Base-by-base conservation (phyloP, 2,329 filamentous ascomycete species). In the Aspergillus jensenii region DNA sequence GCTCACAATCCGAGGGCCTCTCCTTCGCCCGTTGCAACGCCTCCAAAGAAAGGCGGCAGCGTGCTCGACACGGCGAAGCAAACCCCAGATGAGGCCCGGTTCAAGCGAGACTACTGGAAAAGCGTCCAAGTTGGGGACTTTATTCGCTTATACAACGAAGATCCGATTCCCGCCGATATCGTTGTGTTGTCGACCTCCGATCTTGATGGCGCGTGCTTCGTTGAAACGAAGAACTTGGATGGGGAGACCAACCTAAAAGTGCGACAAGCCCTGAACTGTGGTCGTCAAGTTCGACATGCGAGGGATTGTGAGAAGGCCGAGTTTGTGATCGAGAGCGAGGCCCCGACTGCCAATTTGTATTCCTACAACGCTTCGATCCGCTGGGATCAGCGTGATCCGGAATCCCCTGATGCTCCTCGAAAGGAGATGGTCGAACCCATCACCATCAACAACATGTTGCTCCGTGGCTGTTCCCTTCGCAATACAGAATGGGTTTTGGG, bases 211-310 rank as follows among this genome's bases (percentile, higher is more conserved):
- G 91, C 91, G 39, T 99, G 95, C 76, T 99, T 97, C 68, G 90
- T 99, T 21, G 95, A 99, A 76, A 99, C 95, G 2, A 99, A 98
- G 81, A 98, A 96, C 71, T 74, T 99, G 79, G 95, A 99, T 69
- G 95, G 95, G 51, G 95, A 99, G 78, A 99, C 95, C 2, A 99
- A 99, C 68, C 79, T 99, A 62, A 99, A 99, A 76, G 92, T 97
- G 61, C 89, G 95, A 59, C 90, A 93, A 69, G 91, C 95, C 21
- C 82, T 99, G 43, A 90, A 93, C 62, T 95, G 91, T 69, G 90
- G 93, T 12, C 87, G 90, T 52, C 81, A 86, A 48, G 83, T 99
- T 59, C 91, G 88, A 71, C 93, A 98, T 74, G 95, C 95, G 14
- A 86, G 89, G 58, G 92, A 99, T 71, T 98, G 95, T 74, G 95